Conservation (phyloP, 306 rosid genomes). For the Argentina anserina region DNA sequence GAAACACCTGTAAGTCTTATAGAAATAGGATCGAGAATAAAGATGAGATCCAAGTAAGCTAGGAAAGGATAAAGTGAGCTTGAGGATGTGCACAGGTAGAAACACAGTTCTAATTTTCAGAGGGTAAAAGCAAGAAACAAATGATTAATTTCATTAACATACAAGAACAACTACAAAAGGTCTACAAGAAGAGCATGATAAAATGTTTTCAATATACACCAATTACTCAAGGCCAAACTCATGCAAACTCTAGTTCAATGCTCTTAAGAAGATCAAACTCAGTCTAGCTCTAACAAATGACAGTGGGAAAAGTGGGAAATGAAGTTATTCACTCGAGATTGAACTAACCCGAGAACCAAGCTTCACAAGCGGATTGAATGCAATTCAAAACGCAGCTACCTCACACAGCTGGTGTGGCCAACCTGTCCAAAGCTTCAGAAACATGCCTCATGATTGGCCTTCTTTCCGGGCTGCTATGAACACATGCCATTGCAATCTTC, state of each 20-base stretch:
- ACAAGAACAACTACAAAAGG: constrained; percentile 10
- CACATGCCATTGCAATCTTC: constrained; percentile 94
- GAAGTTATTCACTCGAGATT: constrained; percentile 20
- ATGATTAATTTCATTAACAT: constrained; percentile 12
- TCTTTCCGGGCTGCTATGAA: constrained; percentile 72
- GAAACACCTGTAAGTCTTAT: neutral
- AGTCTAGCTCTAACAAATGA: constrained; percentile 15
- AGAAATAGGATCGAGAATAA: neutral
- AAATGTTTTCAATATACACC: constrained; percentile 16
- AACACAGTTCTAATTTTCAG: neutral
- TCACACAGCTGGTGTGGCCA: constrained; percentile 53
- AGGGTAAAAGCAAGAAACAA: constrained; percentile 16
- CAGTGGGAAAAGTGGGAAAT: constrained; percentile 14
- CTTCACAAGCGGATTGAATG: constrained; percentile 33
- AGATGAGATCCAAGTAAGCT: neutral
- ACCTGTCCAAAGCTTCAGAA: constrained; percentile 69
- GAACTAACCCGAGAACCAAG: constrained; percentile 25
- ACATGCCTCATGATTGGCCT: constrained; percentile 93
- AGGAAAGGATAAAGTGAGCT: neutral
- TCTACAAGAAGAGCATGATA: constrained; percentile 10
- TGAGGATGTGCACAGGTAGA: neutral
- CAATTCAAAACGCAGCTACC: constrained; percentile 25
- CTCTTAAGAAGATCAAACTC: constrained; percentile 19
- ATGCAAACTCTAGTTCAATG: constrained; percentile 11
- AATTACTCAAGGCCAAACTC: constrained; percentile 17